Base-by-base conservation (phyloP, 257 asterid species). In the Phtheirospermum japonicum region DNA sequence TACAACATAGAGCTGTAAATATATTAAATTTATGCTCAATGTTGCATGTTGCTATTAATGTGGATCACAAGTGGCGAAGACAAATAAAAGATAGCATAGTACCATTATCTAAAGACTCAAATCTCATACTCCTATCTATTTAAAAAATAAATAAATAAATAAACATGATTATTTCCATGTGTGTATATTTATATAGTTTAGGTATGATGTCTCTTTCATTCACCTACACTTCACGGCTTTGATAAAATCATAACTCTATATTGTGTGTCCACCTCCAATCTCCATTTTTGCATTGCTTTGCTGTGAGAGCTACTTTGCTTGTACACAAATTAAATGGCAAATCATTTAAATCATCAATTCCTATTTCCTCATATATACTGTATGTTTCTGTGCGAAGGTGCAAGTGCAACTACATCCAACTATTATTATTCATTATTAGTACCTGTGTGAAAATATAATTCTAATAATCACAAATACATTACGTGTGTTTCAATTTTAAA, bases 151-250 rank as follows among this genome's bases (percentile, higher is more conserved):
- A 23, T 23, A 23, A 23, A 23, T 23, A 23, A 23, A 23, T 23
- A 23, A 23, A 23, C 28, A 23, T 23, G 1, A 23, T 23, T 23
- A 23, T 23, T 1, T 23, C 28, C 28, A 23, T 71, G 71, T 81
- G 74, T 68, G 36, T 58, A 43, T 73, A 77, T 74, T 74, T 51
- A 85, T 65, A 68, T 50, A 45, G 71, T 66, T 72, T 77, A 53
- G 86, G 76, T 80, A 62, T 73, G 32, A 57, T n/a, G 93, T 87
- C 93, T 58, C 71, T 82, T 72, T 87, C 90, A 19, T 61, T 75
- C 86, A 80, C 75, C 88, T 80, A 64, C 57, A 28, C 70, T 34
- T 26, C 42, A 42, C 53, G 39, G 50, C 50, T 71, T 55, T 56
- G 37, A 53, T 59, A 65, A 76, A 42, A 65, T 50, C 58, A 77